Conservation (phyloP, 371 early-diverging fungal species). For the Fennellomyces sp. region DNA sequence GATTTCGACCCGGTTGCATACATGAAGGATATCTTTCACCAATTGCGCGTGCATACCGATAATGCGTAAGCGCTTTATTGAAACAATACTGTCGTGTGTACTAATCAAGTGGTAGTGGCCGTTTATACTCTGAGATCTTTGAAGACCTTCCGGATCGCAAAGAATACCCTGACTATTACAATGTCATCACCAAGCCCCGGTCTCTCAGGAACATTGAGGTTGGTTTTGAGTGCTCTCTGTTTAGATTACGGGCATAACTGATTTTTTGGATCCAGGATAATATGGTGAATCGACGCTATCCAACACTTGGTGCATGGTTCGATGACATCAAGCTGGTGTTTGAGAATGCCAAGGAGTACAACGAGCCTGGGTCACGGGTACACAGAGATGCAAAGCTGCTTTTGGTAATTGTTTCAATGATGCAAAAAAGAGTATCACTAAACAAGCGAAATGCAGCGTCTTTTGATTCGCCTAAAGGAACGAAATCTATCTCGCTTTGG, state of each 20-base stretch:
- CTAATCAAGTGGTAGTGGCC: slow-evolving; percentile 64
- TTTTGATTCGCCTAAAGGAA: slow-evolving; percentile 47
- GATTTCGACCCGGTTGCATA: slow-evolving; percentile 41
- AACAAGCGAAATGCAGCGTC: slow-evolving; percentile 26
- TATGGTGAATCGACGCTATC: slow-evolving; percentile 58
- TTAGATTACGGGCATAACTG: background rate
- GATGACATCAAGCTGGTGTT: slow-evolving; percentile 69
- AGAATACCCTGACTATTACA: slow-evolving; percentile 93
- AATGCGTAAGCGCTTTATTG: slow-evolving; percentile 50
- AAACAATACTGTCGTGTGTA: background rate
- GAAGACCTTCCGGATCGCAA: slow-evolving; percentile 72
- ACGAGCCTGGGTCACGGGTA: slow-evolving; percentile 73
- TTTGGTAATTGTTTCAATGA: slow-evolving; percentile 27
- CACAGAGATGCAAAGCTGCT: slow-evolving; percentile 69
- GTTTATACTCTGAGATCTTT: slow-evolving; percentile 76
- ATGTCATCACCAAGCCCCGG: slow-evolving; percentile 80
- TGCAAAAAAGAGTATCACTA: too few species aligned
- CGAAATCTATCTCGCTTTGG: slow-evolving; percentile 28
- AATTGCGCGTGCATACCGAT: slow-evolving; percentile 42
- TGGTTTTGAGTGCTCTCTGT: slow-evolving; percentile 1
- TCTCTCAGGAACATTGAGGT: slow-evolving; percentile 57
- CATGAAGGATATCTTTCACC: slow-evolving; percentile 44
- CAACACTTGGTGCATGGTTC: slow-evolving; percentile 66
- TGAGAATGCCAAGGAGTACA: slow-evolving; percentile 78
- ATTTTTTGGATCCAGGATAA: slow-evolving; percentile 31